A percentile compares a stretch with the other conserved stretches of the same genome.
Evolutionary conservation across 768 basidiomycete species (phyloP).

Genomic region (Ramaria rubella): DNA sequence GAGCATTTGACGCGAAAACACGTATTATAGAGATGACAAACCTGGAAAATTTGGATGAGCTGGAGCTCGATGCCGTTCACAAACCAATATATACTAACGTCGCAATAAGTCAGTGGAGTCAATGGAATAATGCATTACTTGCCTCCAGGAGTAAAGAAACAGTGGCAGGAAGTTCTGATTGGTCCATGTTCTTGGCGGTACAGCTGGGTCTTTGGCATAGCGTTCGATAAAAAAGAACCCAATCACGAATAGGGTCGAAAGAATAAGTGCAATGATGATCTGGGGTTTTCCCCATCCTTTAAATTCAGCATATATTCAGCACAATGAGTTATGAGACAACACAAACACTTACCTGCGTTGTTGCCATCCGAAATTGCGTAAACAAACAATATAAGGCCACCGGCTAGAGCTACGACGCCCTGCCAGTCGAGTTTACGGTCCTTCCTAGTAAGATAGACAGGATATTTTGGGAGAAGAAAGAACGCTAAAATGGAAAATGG

Average conservation of each 20-base stretch:
- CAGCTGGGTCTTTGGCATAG: constrained; percentile 3
- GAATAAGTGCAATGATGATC: constrained; percentile 40
- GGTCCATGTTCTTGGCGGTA: constrained; percentile 9
- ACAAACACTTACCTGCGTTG: neutral
- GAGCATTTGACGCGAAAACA: neutral
- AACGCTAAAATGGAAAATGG: constrained; percentile 27
- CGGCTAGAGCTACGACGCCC: constrained; percentile 3
- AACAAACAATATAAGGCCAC: constrained; percentile 1
- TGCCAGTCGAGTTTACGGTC: constrained; percentile 7
- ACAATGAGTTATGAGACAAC: neutral
- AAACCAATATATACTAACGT: constrained; percentile 7
- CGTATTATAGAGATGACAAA: neutral
- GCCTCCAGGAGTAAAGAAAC: constrained; percentile 8
- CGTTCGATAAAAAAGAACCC: constrained; percentile 40
- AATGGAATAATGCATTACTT: neutral
- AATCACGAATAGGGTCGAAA: constrained; percentile 35
- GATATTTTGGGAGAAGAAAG: constrained; percentile 29
- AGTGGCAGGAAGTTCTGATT: constrained; percentile 6
- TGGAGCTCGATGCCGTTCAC: neutral
- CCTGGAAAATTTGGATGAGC: constrained; percentile 9
- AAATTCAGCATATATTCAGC: neutral
- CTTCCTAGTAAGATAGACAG: constrained; percentile 2
- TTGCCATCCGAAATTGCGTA: constrained; percentile 9
- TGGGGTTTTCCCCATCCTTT: constrained; percentile 41
- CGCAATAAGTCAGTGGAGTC: neutral